Percentiles rank a stretch among this genome's conserved stretches.
Evolutionary conservation across 805 yeast genomes (phyloP).

Genomic region (Alloascoidea hylecoeti): DNA sequence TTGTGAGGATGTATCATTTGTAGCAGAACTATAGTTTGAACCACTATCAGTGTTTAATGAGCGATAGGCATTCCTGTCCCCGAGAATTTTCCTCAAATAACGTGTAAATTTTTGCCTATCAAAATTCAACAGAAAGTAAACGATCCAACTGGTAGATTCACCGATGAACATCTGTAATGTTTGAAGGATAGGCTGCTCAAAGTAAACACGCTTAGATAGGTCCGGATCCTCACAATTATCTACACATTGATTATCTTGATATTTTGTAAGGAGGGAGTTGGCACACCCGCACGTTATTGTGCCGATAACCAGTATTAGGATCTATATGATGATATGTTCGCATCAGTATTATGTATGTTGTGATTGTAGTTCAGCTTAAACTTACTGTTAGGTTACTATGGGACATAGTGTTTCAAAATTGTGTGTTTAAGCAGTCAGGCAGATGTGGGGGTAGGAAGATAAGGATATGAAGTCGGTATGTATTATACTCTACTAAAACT

Average conservation of each 20-base stretch:
- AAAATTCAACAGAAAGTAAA: slow-evolving; percentile 7
- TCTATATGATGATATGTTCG: neutral
- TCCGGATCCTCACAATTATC: slow-evolving; percentile 34
- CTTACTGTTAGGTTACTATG: neutral
- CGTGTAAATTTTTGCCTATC: neutral
- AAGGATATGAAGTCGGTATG: no score
- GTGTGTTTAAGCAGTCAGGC: no score
- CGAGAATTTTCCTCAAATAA: neutral
- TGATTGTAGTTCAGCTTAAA: neutral
- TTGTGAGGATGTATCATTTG: neutral
- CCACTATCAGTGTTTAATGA: slow-evolving; percentile 6
- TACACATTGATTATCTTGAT: slow-evolving; percentile 65
- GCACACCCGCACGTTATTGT: slow-evolving; percentile 56
- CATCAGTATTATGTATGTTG: neutral
- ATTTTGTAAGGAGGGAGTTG: slow-evolving; percentile 63
- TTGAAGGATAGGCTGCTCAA: slow-evolving; percentile 71
- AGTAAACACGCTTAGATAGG: slow-evolving; percentile 25
- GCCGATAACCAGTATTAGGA: slow-evolving; percentile 24
- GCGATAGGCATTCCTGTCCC: no score
- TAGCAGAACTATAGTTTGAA: neutral
- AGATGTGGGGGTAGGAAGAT: no score
- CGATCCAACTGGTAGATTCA: slow-evolving; percentile 37
- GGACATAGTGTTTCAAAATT: no score
- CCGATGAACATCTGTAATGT: slow-evolving; percentile 75
- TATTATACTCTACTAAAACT: no score